A percentile compares a stretch with the other conserved stretches of the same genome.
phyloP scores from a whole-genome alignment of 768 basidiomycete species.

The Trametes meyenii region DNA sequence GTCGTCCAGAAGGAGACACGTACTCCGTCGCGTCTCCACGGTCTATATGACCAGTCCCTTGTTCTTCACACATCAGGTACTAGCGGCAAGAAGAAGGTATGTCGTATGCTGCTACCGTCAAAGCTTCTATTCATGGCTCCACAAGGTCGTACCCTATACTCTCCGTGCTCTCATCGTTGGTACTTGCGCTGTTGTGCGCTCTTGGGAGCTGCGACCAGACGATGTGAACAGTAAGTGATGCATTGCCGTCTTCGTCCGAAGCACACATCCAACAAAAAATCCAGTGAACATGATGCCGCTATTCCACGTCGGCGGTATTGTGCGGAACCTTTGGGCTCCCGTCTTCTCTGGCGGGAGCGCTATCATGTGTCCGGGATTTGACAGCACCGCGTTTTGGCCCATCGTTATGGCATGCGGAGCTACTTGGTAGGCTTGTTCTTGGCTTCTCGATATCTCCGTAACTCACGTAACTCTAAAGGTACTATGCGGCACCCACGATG shows the following conservation, averaged over 20 bases:
- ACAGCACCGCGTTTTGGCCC: conserved; percentile 47
- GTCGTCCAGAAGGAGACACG: conserved; percentile 6
- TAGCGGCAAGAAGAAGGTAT: conserved; percentile 52
- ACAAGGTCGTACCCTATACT: conserved; percentile 46
- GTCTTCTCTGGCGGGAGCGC: conserved; percentile 56
- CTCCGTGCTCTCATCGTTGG: conserved; percentile 47
- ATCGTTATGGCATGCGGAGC: conserved; percentile 40
- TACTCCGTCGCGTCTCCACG: conserved; percentile 38
- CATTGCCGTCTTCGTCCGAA: conserved; percentile 6
- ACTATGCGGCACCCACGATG: conserved; percentile 54
- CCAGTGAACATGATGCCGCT: conserved; percentile 45
- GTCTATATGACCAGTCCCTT: conserved; percentile 50
- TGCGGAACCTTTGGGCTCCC: conserved; percentile 60
- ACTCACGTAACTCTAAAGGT: conserved; percentile 37
- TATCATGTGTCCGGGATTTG: conserved; percentile 58
- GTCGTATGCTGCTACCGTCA: background rate
- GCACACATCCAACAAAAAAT: conserved; percentile 37
- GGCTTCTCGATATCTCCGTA: background rate
- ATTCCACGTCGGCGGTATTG: conserved; percentile 64
- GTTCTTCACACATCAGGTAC: conserved; percentile 65
- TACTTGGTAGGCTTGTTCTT: conserved; percentile 49
- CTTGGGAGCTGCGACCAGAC: conserved; percentile 42
- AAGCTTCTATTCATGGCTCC: background rate
- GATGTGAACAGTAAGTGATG: conserved; percentile 50
- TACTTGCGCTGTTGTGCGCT: conserved; percentile 46